phyloP scores from a whole-genome alignment of 2,329 filamentous ascomycete species.

The Colletotrichum eleusines region DNA sequence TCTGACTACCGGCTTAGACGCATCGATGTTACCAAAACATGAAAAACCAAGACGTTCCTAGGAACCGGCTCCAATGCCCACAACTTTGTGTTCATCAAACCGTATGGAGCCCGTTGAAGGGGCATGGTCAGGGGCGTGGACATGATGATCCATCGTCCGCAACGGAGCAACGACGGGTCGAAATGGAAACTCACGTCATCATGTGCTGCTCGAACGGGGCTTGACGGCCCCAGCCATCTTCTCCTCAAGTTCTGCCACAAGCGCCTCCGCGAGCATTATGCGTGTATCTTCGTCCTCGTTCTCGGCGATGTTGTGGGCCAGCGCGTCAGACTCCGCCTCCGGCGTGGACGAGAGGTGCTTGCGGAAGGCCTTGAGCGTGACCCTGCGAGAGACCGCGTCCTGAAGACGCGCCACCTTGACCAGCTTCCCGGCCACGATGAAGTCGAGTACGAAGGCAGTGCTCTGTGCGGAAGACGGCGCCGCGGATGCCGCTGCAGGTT shows the following conservation, averaged over 20 bases:
- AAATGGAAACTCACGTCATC: background rate
- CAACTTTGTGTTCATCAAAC: background rate
- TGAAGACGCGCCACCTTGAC: background rate
- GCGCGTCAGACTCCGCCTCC: background rate
- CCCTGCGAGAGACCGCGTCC: background rate
- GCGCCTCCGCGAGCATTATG: conserved; percentile 5
- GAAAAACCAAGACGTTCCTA: background rate
- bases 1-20: background rate
- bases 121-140: too few species aligned
- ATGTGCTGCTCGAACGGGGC: too few species aligned
- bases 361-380: background rate
- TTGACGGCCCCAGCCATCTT: background rate
- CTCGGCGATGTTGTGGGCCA: background rate
- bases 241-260: background rate
- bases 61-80: too few species aligned
- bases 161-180: fast-evolving
- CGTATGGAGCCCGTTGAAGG: too few species aligned
- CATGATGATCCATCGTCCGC: too few species aligned
- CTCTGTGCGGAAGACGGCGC: background rate
- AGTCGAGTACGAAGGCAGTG: background rate
- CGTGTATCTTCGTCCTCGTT: background rate
- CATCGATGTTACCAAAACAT: background rate
- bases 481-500: background rate
- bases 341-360: background rate
- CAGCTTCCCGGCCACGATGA: background rate